Evolutionary conservation across 2,329 filamentous ascomycete species (phyloP).

Genomic region (Daldinia eschscholtzii): DNA sequence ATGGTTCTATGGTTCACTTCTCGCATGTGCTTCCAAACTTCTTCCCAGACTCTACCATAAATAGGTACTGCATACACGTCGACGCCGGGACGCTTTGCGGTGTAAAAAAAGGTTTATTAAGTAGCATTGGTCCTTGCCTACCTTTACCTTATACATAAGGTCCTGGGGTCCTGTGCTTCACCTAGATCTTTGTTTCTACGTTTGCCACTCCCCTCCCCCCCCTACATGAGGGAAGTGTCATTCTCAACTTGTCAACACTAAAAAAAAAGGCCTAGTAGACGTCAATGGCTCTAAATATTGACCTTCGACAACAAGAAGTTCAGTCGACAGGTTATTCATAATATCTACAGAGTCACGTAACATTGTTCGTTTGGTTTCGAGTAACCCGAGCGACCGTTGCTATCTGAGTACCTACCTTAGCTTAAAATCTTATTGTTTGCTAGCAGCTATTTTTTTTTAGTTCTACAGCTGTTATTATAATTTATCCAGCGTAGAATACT

Average conservation of each 20-base stretch:
- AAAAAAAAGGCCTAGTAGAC: conserved; percentile 13
- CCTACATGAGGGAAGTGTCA: conserved; percentile 16
- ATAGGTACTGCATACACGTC: conserved; percentile 20
- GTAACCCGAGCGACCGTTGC: conserved; percentile 12
- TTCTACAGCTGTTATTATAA: conserved; percentile 3
- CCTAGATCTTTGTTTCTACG: conserved; percentile 11
- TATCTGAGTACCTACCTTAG: conserved; percentile 11
- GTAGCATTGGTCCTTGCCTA: conserved; percentile 3
- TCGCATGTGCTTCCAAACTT: conserved; percentile 29
- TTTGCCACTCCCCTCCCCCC: neutral
- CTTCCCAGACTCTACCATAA: conserved; percentile 33
- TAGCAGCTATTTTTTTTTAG: neutral
- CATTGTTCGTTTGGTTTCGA: conserved; percentile 21
- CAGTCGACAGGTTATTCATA: conserved; percentile 38
- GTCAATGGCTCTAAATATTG: conserved; percentile 43
- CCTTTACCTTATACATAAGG: neutral
- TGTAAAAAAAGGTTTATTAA: conserved; percentile 27
- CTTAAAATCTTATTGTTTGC: conserved; percentile 19
- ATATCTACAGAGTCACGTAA: conserved; percentile 33
- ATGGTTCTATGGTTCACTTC: neutral
- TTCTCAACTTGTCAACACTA: conserved; percentile 10
- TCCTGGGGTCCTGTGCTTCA: neutral
- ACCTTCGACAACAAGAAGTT: conserved; percentile 38
- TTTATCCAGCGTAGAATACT: neutral
- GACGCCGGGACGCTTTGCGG: conserved; percentile 11